Evolutionary conservation across 495 filamentous ascomycete species (phyloP), one percentile per base, ranked within the genome.

Genomic region (Immersiella caudata): DNA sequence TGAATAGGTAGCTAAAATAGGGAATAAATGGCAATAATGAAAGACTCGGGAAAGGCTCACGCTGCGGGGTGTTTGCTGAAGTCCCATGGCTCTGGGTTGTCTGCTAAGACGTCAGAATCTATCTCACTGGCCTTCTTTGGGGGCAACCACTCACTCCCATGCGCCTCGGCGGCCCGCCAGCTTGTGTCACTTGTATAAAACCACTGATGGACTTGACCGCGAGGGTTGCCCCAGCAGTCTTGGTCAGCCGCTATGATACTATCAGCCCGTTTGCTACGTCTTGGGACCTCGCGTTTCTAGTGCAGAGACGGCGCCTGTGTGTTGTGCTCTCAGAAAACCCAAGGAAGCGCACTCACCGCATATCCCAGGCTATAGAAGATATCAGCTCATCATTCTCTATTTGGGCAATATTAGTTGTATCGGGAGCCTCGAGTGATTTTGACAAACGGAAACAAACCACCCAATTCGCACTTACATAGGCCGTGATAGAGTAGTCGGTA

Each of bases 141-240:
- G 33, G 12, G 33, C 12, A 12, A 36, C 12, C 33, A 9, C 70
- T 55, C 73, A 79, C 82, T 79, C 65, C 84, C 86, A 68, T 83
- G 86, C 12, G 85, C 80, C 20, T 78, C 69, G 7, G 69, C 65
- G 0, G 85, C 85, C 21, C 88, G 82, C 40, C 74, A 77, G 57
- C 82, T 83, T 0, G 84, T 86, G 69, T 91, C 88, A 0, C 85
- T 85, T 0, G 88, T 86, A 26, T 84, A 86, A 68, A 87, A 87
- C 88, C 88, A 91, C 76, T 90, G 88, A 70, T 88, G 84, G 20
- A 79, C 79, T 72, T 89, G 79, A 3, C 84, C 84, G 16, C 80
- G 72, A 11, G 80, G 79, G 66, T 86, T 86, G 6, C 83, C 84
- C 78, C 84, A 90, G 73, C 88, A 91, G 66, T 78, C 68, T 58